Evolutionary conservation across 768 basidiomycete species (phyloP).

Genomic region (Brasilioporus rufonigricans): DNA sequence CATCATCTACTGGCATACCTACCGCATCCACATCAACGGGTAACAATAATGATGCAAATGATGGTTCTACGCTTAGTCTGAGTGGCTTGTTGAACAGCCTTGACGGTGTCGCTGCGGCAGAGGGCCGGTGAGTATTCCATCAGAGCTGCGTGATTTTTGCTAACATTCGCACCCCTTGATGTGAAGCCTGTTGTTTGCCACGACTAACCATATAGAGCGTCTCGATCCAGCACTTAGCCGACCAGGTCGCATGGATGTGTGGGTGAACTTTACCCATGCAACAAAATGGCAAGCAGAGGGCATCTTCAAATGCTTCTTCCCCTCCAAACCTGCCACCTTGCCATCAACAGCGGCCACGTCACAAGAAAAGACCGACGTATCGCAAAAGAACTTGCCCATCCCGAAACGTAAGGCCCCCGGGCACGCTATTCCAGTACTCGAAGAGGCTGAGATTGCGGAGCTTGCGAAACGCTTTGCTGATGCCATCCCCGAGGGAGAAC

Average conservation of each 20-base stretch:
- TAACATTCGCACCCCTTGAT: conserved; percentile 17
- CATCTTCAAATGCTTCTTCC: conserved; percentile 95
- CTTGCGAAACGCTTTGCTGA: conserved; percentile 83
- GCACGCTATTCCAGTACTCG: conserved; percentile 64
- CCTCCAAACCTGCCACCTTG: conserved; percentile 41
- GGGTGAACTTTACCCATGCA: conserved; percentile 88
- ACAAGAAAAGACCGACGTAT: conserved; percentile 41
- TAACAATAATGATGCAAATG: conserved; percentile 47
- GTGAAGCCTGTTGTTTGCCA: conserved; percentile 78
- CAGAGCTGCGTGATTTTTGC: conserved; percentile 12
- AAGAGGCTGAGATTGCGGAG: conserved; percentile 71
- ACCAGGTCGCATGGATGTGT: conserved; percentile 90
- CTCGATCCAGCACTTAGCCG: conserved; percentile 86
- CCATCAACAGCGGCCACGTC: conserved; percentile 11
- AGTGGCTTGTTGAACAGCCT: conserved; percentile 85
- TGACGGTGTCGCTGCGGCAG: conserved; percentile 82
- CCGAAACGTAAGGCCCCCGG: conserved; percentile 60
- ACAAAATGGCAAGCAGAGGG: conserved; percentile 93
- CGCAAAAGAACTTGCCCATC: conserved; percentile 64
- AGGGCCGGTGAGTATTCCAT: conserved; percentile 65
- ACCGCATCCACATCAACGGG: conserved; percentile 44
- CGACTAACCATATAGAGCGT: conserved; percentile 92
- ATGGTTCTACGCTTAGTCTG: conserved; percentile 81
- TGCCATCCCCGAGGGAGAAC: conserved; percentile 81
- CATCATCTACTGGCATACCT: conserved; percentile 73